Conservation (phyloP, 2,329 filamentous ascomycete species). For the Remersonia thermophila region DNA sequence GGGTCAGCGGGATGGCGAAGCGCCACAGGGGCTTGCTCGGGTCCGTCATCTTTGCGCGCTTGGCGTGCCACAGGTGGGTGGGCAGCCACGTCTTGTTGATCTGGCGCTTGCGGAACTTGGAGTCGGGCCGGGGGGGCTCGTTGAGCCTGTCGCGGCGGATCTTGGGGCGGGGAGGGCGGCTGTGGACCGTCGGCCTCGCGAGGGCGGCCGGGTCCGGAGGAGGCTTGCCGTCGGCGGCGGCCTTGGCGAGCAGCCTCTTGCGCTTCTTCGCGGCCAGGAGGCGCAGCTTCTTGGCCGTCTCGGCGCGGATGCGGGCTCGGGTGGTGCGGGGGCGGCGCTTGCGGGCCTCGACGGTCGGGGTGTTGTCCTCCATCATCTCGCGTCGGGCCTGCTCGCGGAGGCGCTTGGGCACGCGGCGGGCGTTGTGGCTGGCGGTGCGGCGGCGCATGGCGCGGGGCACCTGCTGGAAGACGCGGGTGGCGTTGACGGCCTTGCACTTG, state of each 20-base stretch:
- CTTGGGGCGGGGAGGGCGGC: constrained; percentile 43
- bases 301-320: constrained; percentile 52
- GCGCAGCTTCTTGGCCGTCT: constrained; percentile 62
- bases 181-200: constrained; percentile 22
- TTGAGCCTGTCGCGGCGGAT: constrained; percentile 60
- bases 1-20: constrained; percentile 73
- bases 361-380: constrained; percentile 84
- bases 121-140: constrained; percentile 39
- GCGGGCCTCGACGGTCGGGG: constrained; percentile 59
- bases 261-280: constrained; percentile 46
- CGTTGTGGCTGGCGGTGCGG: constrained; percentile 89
- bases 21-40: constrained; percentile 76
- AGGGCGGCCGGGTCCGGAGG: constrained; percentile 10
- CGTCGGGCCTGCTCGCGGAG: constrained; percentile 55
- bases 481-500: constrained; percentile 49
- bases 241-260: constrained; percentile 29
- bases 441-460: constrained; percentile 75
- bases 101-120: constrained; percentile 75
- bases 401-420: constrained; percentile 72
- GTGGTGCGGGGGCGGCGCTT: constrained; percentile 49
- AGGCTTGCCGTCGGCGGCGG: constrained; percentile 15
- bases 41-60: constrained; percentile 77
- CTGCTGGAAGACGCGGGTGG: constrained; percentile 75
- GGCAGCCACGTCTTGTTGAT: constrained; percentile 85
- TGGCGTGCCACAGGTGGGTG: constrained; percentile 88